phyloP scores from a whole-genome alignment of 208 protist species.

The Novymonas esmeraldas region DNA sequence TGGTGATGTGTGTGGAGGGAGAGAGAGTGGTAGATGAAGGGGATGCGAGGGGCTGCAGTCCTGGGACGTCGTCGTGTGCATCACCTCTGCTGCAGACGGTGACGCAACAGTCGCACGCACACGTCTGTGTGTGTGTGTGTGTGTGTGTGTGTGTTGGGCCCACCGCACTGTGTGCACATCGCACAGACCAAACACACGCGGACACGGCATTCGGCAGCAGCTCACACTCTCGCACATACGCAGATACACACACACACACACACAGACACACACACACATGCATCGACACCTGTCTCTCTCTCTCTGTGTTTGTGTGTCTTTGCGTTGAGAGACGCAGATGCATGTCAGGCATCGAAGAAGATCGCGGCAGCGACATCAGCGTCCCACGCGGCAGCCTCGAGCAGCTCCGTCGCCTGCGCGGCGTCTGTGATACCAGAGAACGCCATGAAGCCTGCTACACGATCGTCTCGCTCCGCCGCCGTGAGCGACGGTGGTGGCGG shows the following conservation, averaged over 20 bases:
- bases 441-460: slow-evolving; percentile 39
- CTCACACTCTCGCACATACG: too few relatives aligned
- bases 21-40: not conserved
- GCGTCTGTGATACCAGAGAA: slow-evolving; percentile 36
- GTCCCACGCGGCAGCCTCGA: slow-evolving; percentile 60
- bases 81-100: too few relatives aligned
- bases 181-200: too few relatives aligned
- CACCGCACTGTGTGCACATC: too few relatives aligned
- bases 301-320: too few relatives aligned
- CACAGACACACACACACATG: not conserved
- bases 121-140: too few relatives aligned
- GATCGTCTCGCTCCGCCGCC: not conserved
- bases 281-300: not conserved
- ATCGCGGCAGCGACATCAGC: slow-evolving; percentile 34
- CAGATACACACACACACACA: slow-evolving; percentile 9
- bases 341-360: slow-evolving; percentile 18
- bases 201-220: too few relatives aligned
- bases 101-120: too few relatives aligned
- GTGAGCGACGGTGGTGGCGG: slow-evolving; percentile 1
- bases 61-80: too few relatives aligned
- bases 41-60: too few relatives aligned
- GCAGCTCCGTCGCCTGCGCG: slow-evolving; percentile 30
- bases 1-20: not conserved
- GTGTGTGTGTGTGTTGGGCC: too few relatives aligned
- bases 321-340: too few relatives aligned